Base-by-base conservation (phyloP, 1,284 basidiomycete species). In the Agroathelia rolfsii region DNA sequence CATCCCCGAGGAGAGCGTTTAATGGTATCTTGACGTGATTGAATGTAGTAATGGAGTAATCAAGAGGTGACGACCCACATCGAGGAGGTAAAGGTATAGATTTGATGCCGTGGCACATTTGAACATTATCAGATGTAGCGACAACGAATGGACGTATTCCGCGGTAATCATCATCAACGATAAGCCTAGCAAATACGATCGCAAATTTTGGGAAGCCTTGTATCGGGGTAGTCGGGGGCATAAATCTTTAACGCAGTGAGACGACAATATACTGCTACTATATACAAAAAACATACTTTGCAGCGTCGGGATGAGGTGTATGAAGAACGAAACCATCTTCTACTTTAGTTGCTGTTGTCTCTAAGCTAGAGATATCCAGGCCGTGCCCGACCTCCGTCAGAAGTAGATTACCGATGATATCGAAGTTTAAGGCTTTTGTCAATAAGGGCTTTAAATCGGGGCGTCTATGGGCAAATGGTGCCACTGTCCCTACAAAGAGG, bases 371-470 rank as follows among this genome's bases (percentile, higher is more conserved):
- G 3, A 68, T 61, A 34, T 75, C 72, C n/a, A 74, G 47, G 8
- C 71, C 72, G 35, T 75, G 72, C 4, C 70, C 72, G 6, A 67
- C 56, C 51, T 75, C 71, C 0, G 68, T 68, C 25, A 75, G 51
- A 25, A 71, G 55, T 40, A 62, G 70, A 23, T 69, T 53, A 2
- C 68, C 66, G 24, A 67, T 61, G 10, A 60, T 63, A 19, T 71
- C 64, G 24, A 71, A 65, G 10, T 59, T 57, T 24, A 71, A 47
- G 15, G 70, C 50, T 19, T 58, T 49, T 30, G 68, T 53, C 4
- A 70, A 54, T 1, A 71, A 45, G 4, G 61, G 58, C 30, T 53
- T 55, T 10, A 71, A 48, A 41, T 72, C 69, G 7, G 67, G 67
- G 11, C 69, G 61, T 22, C 44, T 50, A 34, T 54, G 52, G 21